Evolutionary conservation across 2,329 filamentous ascomycete genomes (phyloP).

Genomic region (Tolypocladium pustulatum): DNA sequence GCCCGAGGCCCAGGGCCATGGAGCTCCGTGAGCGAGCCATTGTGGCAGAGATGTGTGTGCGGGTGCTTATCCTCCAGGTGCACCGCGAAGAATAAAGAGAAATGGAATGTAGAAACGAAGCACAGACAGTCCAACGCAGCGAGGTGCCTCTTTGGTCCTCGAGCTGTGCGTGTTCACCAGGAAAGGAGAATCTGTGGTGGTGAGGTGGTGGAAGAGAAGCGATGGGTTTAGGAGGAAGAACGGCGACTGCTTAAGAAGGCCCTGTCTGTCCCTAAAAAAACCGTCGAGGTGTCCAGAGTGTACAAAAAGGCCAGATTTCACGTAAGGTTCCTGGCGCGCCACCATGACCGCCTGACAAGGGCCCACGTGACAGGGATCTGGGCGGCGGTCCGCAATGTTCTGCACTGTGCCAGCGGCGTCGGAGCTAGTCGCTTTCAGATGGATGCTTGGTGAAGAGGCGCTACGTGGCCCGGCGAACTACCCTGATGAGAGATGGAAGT

Average conservation of each 20-base stretch:
- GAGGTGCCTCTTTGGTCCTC: constrained; percentile 15
- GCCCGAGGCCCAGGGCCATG: constrained; percentile 72
- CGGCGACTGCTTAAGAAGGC: constrained; percentile 25
- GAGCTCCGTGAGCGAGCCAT: constrained; percentile 54
- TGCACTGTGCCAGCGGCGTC: constrained; percentile 8
- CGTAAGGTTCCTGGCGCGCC: constrained; percentile 9
- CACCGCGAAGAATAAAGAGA: constrained; percentile 8
- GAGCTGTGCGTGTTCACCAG: constrained; percentile 18
- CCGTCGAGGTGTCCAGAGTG: constrained; percentile 33
- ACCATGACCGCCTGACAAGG: neutral
- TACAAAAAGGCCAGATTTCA: constrained; percentile 41
- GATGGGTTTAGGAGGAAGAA: constrained; percentile 18
- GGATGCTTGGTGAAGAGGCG: neutral
- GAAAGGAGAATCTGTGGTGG: constrained; percentile 16
- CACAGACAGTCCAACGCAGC: constrained; percentile 14
- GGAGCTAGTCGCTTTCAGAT: neutral
- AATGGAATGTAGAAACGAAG: constrained; percentile 12
- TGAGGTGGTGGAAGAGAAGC: constrained; percentile 11
- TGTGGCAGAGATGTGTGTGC: constrained; percentile 13
- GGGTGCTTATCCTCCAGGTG: constrained; percentile 8
- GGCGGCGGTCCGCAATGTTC: neutral
- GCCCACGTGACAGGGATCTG: constrained; percentile 19
- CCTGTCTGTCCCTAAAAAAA: constrained; percentile 20
- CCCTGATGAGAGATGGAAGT: neutral
- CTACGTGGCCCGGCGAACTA: neutral